Evolutionary conservation across 345 rosid genomes (phyloP).

Genomic region (Cardiospermum halicacabum): DNA sequence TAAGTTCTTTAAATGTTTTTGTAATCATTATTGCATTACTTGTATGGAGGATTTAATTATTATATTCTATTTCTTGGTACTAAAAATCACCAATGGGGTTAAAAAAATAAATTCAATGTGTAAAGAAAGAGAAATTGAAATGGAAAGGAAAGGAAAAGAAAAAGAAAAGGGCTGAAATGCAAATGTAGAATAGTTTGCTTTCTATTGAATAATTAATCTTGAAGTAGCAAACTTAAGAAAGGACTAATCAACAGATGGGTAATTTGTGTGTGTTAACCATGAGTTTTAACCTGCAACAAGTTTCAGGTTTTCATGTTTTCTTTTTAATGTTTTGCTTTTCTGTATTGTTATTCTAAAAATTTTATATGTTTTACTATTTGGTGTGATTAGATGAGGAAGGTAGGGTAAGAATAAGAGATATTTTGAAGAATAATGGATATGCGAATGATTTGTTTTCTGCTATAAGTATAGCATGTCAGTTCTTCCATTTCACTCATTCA

Average conservation of each 20-base stretch:
- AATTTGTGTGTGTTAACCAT: background rate
- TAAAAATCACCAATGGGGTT: background rate
- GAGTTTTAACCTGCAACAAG: background rate
- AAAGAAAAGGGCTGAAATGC: background rate
- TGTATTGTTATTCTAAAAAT: background rate
- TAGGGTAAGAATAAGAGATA: background rate
- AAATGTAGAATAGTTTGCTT: background rate
- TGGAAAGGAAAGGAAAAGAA: no score
- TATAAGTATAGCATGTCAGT: background rate
- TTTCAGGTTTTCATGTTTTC: background rate
- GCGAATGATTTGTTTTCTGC: background rate
- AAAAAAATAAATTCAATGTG: background rate
- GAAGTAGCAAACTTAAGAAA: background rate
- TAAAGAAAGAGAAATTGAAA: background rate
- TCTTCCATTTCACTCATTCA: background rate
- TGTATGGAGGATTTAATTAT: background rate
- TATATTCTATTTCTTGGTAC: constrained; percentile 3
- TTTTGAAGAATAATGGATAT: constrained; percentile 3
- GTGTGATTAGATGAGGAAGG: background rate
- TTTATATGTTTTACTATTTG: background rate
- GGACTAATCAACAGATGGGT: background rate
- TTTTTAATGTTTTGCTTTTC: background rate
- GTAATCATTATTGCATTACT: background rate
- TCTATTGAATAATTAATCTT: background rate
- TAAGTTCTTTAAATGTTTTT: background rate